A percentile compares a stretch with the other conserved stretches of the same genome.
phyloP scores from a whole-genome alignment of 1,284 basidiomycete genomes.

The Phylloporus sp. region DNA sequence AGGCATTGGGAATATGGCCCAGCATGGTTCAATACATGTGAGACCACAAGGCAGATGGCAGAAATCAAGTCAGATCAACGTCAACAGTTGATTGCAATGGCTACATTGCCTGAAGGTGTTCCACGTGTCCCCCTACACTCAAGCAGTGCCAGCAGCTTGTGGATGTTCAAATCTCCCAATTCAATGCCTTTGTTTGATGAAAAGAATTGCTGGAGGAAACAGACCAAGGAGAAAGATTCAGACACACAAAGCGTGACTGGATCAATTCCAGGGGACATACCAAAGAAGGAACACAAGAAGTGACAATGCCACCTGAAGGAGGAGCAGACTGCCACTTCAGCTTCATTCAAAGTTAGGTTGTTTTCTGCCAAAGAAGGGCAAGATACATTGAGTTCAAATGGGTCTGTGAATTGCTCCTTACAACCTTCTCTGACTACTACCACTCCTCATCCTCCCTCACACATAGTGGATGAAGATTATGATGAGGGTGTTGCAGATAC shows the following conservation, averaged over 20 bases:
- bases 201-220: conserved; percentile 37
- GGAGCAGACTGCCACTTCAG: conserved; percentile 37
- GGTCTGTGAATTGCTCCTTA: conserved; percentile 60
- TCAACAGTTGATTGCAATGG: conserved; percentile 27
- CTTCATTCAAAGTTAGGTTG: conserved; percentile 43
- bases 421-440: conserved; percentile 72
- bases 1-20: conserved; percentile 41
- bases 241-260: conserved; percentile 40
- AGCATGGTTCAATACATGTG: conserved; percentile 35
- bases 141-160: conserved; percentile 25
- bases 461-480: conserved; percentile 81
- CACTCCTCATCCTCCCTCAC: conserved; percentile 58
- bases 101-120: conserved; percentile 37
- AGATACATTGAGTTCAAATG: conserved; percentile 63
- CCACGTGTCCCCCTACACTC: conserved; percentile 36
- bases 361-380: conserved; percentile 52
- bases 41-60: conserved; percentile 34
- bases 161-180: conserved; percentile 48
- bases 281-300: conserved; percentile 49
- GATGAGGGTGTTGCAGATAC: conserved; percentile 78
- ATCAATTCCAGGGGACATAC: conserved; percentile 32
- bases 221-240: conserved; percentile 44
- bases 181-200: conserved; percentile 37
- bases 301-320: conserved; percentile 41
- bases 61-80: conserved; percentile 26